Percentiles rank a stretch among this genome's conserved stretches.
Conservation (phyloP, 2,329 filamentous ascomycete genomes). For the Aureobasidium uvarum region DNA sequence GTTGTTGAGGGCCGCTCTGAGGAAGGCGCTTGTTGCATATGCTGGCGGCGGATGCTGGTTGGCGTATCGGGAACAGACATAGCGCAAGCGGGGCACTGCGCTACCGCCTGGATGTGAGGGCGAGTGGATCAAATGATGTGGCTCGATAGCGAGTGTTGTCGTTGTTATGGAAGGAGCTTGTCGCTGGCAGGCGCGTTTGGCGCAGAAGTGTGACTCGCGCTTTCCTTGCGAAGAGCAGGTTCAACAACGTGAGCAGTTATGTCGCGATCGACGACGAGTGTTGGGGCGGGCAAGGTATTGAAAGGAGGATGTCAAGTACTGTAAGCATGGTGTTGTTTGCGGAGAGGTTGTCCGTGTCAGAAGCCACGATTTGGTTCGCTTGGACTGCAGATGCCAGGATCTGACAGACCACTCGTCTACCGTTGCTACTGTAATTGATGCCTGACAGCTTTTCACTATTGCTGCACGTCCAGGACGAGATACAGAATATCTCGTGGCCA, state of each 20-base stretch:
- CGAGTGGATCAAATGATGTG: too few relatives aligned
- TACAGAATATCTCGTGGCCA: too few relatives aligned
- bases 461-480: too few relatives aligned
- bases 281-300: not conserved
- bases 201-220: not conserved
- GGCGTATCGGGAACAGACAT: slow-evolving; percentile 52
- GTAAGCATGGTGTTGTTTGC: not conserved
- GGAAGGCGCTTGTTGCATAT: slow-evolving; percentile 45
- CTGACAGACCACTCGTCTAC: too few relatives aligned
- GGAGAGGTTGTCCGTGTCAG: not conserved
- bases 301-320: not conserved
- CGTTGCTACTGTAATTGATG: too few relatives aligned
- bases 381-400: too few relatives aligned
- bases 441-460: too few relatives aligned
- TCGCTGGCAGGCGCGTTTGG: too few relatives aligned
- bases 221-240: not conserved
- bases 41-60: slow-evolving; percentile 49
- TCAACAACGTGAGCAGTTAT: not conserved
- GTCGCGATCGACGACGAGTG: not conserved
- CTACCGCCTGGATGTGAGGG: not conserved
- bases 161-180: too few relatives aligned
- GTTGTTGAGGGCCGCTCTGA: slow-evolving; percentile 50
- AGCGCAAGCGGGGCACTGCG: not conserved
- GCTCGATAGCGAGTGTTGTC: too few relatives aligned
- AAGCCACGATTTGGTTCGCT: too few relatives aligned